These are phyloP conservation scores for Neocucurbitaria cava DNA, from an alignment of 2,329 filamentous ascomycete genomes.

Conservation along the genomic window DNA sequence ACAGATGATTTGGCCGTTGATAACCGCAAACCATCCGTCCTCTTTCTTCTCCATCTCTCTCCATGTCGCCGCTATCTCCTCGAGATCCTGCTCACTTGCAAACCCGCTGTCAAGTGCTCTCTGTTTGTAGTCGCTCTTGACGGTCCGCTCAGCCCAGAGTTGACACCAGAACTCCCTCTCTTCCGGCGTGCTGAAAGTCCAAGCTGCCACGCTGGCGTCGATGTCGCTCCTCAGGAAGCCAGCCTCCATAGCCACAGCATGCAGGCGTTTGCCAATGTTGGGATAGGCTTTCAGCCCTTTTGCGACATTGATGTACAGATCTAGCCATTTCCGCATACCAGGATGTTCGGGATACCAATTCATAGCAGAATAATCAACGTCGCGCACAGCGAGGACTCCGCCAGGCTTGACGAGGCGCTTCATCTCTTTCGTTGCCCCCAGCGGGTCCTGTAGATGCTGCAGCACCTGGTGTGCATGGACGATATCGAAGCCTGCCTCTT, in stretches of 20 bases:
- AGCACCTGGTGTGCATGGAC: slow-evolving; percentile 67
- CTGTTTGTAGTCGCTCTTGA: slow-evolving; percentile 45
- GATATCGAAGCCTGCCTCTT: slow-evolving; percentile 60
- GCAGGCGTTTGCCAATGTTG: slow-evolving; percentile 44
- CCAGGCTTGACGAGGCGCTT: slow-evolving; percentile 60
- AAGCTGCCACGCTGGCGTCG: slow-evolving; percentile 49
- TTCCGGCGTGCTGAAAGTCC: slow-evolving; percentile 51
- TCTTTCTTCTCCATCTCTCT: slow-evolving; percentile 51
- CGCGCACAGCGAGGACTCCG: slow-evolving; percentile 60
- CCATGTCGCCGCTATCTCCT: slow-evolving; percentile 49
- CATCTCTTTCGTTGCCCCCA: slow-evolving; percentile 61
- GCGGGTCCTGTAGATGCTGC: slow-evolving; percentile 61
- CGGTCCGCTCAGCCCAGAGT: slow-evolving; percentile 47
- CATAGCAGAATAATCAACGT: slow-evolving; percentile 45
- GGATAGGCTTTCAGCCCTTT: slow-evolving; percentile 41
- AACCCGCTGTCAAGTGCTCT: slow-evolving; percentile 47
- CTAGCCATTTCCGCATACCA: slow-evolving; percentile 45
- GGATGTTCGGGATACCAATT: slow-evolving; percentile 49
- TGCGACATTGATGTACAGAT: slow-evolving; percentile 44
- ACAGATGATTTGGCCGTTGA: slow-evolving; percentile 53
- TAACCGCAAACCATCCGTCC: slow-evolving; percentile 51
- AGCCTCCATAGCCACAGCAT: slow-evolving; percentile 50
- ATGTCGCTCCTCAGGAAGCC: slow-evolving; percentile 49
- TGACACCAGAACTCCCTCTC: slow-evolving; percentile 51
- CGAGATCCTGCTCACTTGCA: slow-evolving; percentile 48